Conservation (phyloP, 2,329 filamentous ascomycete species). For the Penicillium sp. region DNA sequence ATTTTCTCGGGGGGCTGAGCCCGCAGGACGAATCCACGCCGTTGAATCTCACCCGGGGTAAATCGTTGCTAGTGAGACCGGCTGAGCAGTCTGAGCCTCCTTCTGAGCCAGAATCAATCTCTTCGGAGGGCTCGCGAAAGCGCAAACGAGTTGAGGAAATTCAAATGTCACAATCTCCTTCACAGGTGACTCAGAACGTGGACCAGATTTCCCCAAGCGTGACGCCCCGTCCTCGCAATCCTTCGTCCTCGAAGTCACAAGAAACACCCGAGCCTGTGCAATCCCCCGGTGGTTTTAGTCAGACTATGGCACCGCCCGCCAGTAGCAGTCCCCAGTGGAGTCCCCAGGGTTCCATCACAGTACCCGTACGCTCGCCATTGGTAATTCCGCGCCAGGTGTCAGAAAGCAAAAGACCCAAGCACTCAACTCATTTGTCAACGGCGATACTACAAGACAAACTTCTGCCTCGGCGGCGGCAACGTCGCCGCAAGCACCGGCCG, state of each 20-base stretch:
- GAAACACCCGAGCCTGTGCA: slow-evolving; percentile 10
- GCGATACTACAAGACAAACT: slow-evolving; percentile 37
- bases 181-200: slow-evolving; percentile 12
- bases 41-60: slow-evolving; percentile 36
- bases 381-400: slow-evolving; percentile 1
- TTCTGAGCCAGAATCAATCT: slow-evolving; percentile 25
- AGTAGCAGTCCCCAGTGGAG: slow-evolving; percentile 32
- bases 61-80: slow-evolving; percentile 27
- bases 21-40: slow-evolving; percentile 48
- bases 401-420: slow-evolving; percentile 4
- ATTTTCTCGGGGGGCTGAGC: slow-evolving; percentile 44
- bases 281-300: slow-evolving; percentile 29
- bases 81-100: slow-evolving; percentile 22
- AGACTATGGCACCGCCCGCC: slow-evolving; percentile 39
- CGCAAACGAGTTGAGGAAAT: slow-evolving; percentile 34
- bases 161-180: slow-evolving; percentile 30
- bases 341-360: slow-evolving; percentile 9
- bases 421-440: slow-evolving; percentile 30
- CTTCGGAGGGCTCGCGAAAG: slow-evolving; percentile 36
- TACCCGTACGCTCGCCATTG: slow-evolving; percentile 9
- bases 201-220: slow-evolving; percentile 20
- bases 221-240: slow-evolving; percentile 10
- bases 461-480: slow-evolving; percentile 35
- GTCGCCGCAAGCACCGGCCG: slow-evolving; percentile 19
- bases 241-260: slow-evolving; percentile 5